phyloP scores from a whole-genome alignment of 2,329 filamentous ascomycete species.

The Fusarium xylarioides region DNA sequence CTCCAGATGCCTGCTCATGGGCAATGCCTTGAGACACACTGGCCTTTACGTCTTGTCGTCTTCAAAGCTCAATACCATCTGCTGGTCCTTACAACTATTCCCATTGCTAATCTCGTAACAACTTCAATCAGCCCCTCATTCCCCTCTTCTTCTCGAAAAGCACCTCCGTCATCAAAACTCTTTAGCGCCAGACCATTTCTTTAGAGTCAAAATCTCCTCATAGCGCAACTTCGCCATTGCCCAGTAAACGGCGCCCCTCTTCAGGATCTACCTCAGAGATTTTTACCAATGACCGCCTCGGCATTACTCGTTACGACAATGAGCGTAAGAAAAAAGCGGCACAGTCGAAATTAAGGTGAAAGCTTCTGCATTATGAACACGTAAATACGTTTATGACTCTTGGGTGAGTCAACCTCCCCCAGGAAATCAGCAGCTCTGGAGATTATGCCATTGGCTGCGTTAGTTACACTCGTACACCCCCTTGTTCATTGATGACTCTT shows the following conservation, averaged over 20 bases:
- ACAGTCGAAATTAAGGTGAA: constrained; percentile 15
- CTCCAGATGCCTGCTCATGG: background rate
- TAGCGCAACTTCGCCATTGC: constrained; percentile 26
- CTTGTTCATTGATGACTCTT: constrained; percentile 32
- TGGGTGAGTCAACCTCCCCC: constrained; percentile 28
- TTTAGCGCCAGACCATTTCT: constrained; percentile 37
- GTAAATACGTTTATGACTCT: constrained; percentile 26
- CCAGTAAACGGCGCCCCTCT: constrained; percentile 32
- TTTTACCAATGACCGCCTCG: constrained; percentile 35
- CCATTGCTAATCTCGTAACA: background rate
- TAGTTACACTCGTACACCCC: constrained; percentile 29
- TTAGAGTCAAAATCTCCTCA: constrained; percentile 33
- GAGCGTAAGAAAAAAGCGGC: constrained; percentile 3
- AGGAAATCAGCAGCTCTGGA: constrained; percentile 24
- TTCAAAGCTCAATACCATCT: background rate
- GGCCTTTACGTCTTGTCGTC: background rate
- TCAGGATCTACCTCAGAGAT: constrained; percentile 16
- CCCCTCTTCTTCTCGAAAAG: constrained; percentile 20
- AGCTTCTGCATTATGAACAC: constrained; percentile 30
- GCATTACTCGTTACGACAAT: constrained; percentile 29
- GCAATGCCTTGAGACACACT: background rate
- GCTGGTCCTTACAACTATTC: background rate
- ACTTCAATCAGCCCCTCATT: constrained; percentile 26
- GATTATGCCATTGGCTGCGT: constrained; percentile 23
- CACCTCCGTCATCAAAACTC: constrained; percentile 40